Base-by-base conservation (phyloP, 2,329 filamentous ascomycete species). In the Lachnellula hyalina region DNA sequence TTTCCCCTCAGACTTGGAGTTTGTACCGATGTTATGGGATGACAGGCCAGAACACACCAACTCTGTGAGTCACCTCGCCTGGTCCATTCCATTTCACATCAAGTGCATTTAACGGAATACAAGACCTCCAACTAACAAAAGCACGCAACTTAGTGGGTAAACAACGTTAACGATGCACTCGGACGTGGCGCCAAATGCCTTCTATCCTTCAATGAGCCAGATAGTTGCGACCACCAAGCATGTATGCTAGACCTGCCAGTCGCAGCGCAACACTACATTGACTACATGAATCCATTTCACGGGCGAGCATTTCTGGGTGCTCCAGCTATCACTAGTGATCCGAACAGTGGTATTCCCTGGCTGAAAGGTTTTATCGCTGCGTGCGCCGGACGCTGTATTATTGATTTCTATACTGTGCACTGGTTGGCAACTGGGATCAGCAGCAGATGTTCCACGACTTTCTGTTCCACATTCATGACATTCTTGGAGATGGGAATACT, bases 361-460 rank as follows among this genome's bases (percentile, higher is more conserved):
- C 65, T 77, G 28, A 61, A 61, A 23, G 55, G 67, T 19, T 77
- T 76, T 67, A 48, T 76, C 36, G 52, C 58, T 38, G 60, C 63
- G 12, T 76, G 75, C 64, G 57, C 54, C 32, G 68, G 61, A 19
- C 41, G n/a, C 38, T 75, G 73, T 67, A 65, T 64, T 17, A 71
- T 77, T 47, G 73, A 76, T 62, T 74, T 72, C 59, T 54, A 76
- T 52, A 68, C 71, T 57, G 65, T 75, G 21, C 75, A 77, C 62
- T 77, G 74, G 73, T 54, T 25, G 47, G 32, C 32, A 25, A 19
- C 15, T 12, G 19, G 11, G 32, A 50, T 46, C 32, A 25, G 9
- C 4, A 17, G 36, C 62, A 60, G 23, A 65, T 70, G 65, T 72
- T 77, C 66, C 70, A 74, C 66, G 51, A 63, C 51, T 71, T 74